phyloP scores from a whole-genome alignment of 768 basidiomycete genomes.

The Peribolospora baueri region DNA sequence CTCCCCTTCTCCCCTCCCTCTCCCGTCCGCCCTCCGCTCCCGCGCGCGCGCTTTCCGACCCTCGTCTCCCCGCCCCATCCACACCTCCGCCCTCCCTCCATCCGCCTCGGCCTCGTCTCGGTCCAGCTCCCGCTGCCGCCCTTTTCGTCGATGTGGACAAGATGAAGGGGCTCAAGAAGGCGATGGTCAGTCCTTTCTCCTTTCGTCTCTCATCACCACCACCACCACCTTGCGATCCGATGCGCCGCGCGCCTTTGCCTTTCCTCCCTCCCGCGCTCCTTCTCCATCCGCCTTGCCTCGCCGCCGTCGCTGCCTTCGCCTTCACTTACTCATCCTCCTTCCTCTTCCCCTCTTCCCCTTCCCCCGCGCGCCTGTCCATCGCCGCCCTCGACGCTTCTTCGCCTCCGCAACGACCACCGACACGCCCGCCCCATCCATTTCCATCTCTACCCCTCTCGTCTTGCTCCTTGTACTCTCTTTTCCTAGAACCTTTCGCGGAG shows the following conservation, averaged over 20 bases:
- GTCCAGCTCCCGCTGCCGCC: neutral
- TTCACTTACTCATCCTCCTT: neutral
- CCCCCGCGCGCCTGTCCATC: slow-evolving; percentile 5
- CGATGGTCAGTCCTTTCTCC: slow-evolving; percentile 17
- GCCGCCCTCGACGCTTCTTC: slow-evolving; percentile 10
- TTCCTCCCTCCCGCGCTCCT: no score
- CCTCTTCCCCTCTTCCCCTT: neutral
- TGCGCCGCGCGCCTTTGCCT: no score
- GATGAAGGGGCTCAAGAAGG: slow-evolving; percentile 24
- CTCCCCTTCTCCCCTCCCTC: no score
- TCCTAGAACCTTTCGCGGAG: slow-evolving; percentile 4
- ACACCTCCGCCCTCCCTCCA: neutral
- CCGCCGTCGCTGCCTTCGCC: neutral
- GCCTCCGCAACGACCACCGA: slow-evolving; percentile 10
- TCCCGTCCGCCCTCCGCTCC: neutral
- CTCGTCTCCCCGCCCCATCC: neutral
- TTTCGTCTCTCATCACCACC: neutral
- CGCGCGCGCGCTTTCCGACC: neutral
- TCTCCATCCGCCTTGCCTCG: neutral
- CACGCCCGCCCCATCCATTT: slow-evolving; percentile 9
- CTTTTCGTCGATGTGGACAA: neutral
- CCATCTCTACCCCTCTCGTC: slow-evolving; percentile 1
- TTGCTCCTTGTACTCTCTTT: slow-evolving; percentile 6
- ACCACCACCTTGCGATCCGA: neutral
- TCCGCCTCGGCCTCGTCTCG: neutral